These are phyloP conservation scores for Solanum sitiens DNA, from an alignment of 257 asterid genomes.

Conservation along the genomic window DNA sequence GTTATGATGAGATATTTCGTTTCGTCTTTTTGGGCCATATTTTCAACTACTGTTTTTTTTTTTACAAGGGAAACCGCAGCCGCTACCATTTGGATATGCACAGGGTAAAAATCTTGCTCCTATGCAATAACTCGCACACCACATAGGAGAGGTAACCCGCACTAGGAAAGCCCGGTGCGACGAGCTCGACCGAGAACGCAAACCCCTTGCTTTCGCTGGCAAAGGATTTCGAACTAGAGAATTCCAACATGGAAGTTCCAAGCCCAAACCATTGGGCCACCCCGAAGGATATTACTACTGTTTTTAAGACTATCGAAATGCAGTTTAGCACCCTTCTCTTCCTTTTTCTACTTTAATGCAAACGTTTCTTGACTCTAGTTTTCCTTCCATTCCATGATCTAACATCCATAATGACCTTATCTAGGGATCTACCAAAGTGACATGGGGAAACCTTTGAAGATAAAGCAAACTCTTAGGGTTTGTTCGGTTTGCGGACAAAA, in stretches of 20 bases:
- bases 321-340: not conserved
- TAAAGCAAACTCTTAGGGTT: not conserved
- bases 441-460: not conserved
- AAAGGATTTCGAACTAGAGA: not conserved
- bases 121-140: not conserved
- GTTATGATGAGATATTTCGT: not conserved
- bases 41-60: not conserved
- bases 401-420: not conserved
- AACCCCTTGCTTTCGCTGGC: not conserved
- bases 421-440: not conserved
- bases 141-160: not conserved
- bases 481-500: not conserved
- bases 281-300: not conserved
- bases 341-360: not conserved
- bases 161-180: not conserved
- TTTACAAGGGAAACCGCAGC: too few relatives aligned
- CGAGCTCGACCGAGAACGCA: not conserved
- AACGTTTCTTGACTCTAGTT: not conserved
- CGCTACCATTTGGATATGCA: too few relatives aligned
- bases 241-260: not conserved
- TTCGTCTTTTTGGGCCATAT: not conserved
- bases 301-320: not conserved
- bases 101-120: not conserved
- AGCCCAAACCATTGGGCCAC: not conserved
- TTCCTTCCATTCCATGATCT: not conserved